Percentiles rank a stretch among this genome's conserved stretches.
Conservation (phyloP, 1,284 basidiomycete genomes). For the Marasmius tenuissimus region DNA sequence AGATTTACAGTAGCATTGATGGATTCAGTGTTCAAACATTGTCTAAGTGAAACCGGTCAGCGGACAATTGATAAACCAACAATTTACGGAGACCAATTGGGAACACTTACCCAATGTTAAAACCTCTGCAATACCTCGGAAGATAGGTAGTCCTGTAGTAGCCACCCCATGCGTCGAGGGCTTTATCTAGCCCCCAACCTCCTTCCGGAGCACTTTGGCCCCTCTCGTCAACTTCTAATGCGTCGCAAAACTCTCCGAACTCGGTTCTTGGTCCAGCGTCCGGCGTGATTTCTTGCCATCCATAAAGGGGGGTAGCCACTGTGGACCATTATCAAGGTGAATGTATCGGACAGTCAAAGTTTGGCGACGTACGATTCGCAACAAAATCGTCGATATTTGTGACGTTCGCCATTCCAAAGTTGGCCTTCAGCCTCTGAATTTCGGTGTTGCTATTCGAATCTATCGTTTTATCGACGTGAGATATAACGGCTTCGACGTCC, state of each 20-base stretch:
- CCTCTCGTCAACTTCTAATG: conserved; percentile 67
- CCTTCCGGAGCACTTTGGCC: conserved; percentile 42
- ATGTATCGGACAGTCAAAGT: neutral
- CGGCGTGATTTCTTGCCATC: conserved; percentile 61
- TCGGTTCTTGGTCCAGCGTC: conserved; percentile 44
- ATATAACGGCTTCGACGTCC: conserved; percentile 64
- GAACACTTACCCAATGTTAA: conserved; percentile 13
- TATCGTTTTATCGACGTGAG: conserved; percentile 60
- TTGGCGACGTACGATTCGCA: conserved; percentile 20
- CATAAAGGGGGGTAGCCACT: conserved; percentile 59
- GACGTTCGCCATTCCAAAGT: conserved; percentile 57
- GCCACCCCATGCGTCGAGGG: conserved; percentile 59
- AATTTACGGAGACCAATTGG: too few species aligned
- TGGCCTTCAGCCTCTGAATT: conserved; percentile 51
- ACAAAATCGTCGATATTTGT: conserved; percentile 68
- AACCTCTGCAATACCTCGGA: conserved; percentile 28
- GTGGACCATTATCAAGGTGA: neutral
- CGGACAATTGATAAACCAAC: too few species aligned
- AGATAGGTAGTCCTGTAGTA: conserved; percentile 54
- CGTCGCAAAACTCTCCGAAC: conserved; percentile 73
- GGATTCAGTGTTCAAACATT: too few species aligned
- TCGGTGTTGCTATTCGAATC: conserved; percentile 39
- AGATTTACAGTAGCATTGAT: too few species aligned
- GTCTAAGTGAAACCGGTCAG: too few species aligned
- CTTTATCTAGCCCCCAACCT: conserved; percentile 67